These are phyloP conservation scores for Puya raimondii DNA, from an alignment of 176 grass and related monocot species.

Conservation along the genomic window DNA sequence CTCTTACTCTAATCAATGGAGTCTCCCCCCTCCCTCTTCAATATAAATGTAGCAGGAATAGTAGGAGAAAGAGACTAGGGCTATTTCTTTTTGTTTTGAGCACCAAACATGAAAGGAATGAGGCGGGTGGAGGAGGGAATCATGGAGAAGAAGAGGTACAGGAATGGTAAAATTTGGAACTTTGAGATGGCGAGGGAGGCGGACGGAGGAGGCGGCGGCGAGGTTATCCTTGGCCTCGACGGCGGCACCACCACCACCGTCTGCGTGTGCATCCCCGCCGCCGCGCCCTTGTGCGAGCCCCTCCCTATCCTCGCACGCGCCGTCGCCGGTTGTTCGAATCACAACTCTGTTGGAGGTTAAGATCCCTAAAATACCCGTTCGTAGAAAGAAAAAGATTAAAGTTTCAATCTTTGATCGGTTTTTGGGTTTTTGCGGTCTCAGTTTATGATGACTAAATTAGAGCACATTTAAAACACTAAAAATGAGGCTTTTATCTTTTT, in stretches of 20 bases:
- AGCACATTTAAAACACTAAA: too few relatives aligned
- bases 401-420: background rate
- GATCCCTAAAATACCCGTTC: background rate
- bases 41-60: background rate
- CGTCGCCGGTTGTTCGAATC: constrained; percentile 62
- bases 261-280: constrained; percentile 58
- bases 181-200: constrained; percentile 17
- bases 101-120: background rate
- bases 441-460: too few relatives aligned
- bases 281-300: constrained; percentile 36
- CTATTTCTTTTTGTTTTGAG: background rate
- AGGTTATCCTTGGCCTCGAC: constrained; percentile 64
- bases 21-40: background rate
- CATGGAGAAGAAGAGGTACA: constrained; percentile 35
- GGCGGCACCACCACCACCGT: constrained; percentile 65
- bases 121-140: background rate
- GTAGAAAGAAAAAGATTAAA: background rate
- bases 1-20: background rate
- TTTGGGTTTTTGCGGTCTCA: background rate
- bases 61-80: too few relatives aligned
- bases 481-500: too few relatives aligned
- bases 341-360: constrained; percentile 76
- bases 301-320: constrained; percentile 57
- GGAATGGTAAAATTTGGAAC: constrained; percentile 31
- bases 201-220: constrained; percentile 33